Evolutionary conservation across 257 asterid species (phyloP).

Genomic region (Echites panduratus): DNA sequence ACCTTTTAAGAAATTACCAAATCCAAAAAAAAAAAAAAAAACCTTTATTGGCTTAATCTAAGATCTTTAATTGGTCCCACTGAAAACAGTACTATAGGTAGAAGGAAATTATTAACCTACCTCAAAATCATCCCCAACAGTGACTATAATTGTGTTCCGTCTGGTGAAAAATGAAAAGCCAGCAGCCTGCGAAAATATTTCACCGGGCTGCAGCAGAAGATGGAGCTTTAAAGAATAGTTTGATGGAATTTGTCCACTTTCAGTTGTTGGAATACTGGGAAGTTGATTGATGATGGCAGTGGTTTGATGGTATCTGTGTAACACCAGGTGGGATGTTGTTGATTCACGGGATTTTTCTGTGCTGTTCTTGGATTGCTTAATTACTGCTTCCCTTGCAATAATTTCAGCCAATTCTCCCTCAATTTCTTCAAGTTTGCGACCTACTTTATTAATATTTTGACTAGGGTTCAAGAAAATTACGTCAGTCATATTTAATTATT

Average conservation of each 20-base stretch:
- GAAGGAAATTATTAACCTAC: slow-evolving; percentile 15
- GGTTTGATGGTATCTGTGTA: slow-evolving; percentile 38
- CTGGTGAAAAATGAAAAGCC: slow-evolving; percentile 23
- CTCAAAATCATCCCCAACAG: slow-evolving; percentile 42
- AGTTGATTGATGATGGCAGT: slow-evolving; percentile 3
- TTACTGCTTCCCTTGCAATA: slow-evolving; percentile 14
- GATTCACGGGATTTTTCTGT: slow-evolving; percentile 22
- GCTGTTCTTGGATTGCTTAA: slow-evolving; percentile 10
- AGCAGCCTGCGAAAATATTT: slow-evolving; percentile 16
- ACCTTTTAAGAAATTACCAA: slow-evolving; percentile 19
- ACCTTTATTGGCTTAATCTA: too few relatives aligned
- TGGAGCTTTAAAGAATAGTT: slow-evolving; percentile 41
- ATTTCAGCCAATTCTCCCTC: slow-evolving; percentile 34
- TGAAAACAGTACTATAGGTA: background rate
- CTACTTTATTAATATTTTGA: slow-evolving; percentile 32
- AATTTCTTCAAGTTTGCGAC: slow-evolving; percentile 29
- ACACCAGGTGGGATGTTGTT: slow-evolving; percentile 17
- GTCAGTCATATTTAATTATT: too few relatives aligned
- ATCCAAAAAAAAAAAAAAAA: too few relatives aligned
- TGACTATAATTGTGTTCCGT: slow-evolving; percentile 30
- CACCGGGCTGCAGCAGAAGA: slow-evolving; percentile 36
- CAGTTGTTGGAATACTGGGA: slow-evolving; percentile 15
- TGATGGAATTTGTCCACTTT: slow-evolving; percentile 23
- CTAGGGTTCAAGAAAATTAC: slow-evolving; percentile 20
- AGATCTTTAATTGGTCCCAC: too few relatives aligned